These are phyloP conservation scores for Phycomyces blakesleeanus DNA, from an alignment of 192 early-diverging fungal genomes.

Conservation along the genomic window DNA sequence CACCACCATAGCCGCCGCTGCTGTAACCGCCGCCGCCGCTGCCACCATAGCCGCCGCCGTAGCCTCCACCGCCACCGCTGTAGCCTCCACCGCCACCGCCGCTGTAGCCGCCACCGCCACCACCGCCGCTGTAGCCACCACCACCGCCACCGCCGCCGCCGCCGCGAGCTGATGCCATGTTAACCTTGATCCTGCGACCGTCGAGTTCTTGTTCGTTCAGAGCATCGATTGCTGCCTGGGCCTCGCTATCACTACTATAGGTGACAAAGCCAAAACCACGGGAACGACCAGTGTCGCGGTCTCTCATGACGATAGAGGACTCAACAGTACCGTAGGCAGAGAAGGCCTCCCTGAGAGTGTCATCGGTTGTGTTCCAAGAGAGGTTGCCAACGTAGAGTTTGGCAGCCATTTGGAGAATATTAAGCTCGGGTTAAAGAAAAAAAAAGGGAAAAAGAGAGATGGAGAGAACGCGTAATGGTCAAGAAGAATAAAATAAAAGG, in stretches of 20 bases:
- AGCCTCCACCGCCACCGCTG: conserved; percentile 32
- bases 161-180: conserved; percentile 56
- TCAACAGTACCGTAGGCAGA: conserved; percentile 55
- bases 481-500: too few relatives aligned
- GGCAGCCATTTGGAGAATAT: conserved; percentile 18
- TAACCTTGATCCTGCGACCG: conserved; percentile 71
- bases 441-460: background rate
- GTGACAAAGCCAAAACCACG: conserved; percentile 87
- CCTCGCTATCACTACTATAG: conserved; percentile 38
- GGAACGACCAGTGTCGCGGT: conserved; percentile 73
- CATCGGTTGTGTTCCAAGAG: conserved; percentile 62
- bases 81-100: conserved; percentile 31
- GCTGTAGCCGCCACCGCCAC: conserved; percentile 35
- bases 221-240: conserved; percentile 54
- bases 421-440: conserved; percentile 3
- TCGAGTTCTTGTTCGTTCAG: conserved; percentile 67
- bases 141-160: conserved; percentile 41
- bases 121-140: conserved; percentile 28
- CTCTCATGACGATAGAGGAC: conserved; percentile 63
- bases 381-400: conserved; percentile 69
- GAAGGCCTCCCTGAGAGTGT: conserved; percentile 59
- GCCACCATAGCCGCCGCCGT: too few relatives aligned
- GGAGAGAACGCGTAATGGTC: too few relatives aligned
- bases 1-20: too few relatives aligned
- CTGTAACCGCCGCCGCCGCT: too few relatives aligned